Percentiles rank a stretch among this genome's conserved stretches.
phyloP scores from a whole-genome alignment of 179 eudicot species.

The Corrigiola litoralis region DNA sequence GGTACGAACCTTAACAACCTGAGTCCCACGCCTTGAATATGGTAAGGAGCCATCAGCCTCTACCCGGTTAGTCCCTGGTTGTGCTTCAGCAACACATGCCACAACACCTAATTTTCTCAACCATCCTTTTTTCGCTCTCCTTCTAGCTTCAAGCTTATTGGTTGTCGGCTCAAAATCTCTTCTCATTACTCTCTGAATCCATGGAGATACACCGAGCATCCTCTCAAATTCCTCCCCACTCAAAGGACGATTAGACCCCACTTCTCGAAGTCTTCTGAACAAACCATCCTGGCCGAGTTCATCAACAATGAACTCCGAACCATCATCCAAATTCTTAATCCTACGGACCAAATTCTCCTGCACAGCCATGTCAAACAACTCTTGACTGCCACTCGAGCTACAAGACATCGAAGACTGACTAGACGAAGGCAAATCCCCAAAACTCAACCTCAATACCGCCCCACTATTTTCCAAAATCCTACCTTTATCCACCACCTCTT shows the following conservation, averaged over 20 bases:
- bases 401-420: constrained; percentile 32
- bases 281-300: constrained; percentile 48
- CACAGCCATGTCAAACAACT: constrained; percentile 23
- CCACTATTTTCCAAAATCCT: constrained; percentile 43
- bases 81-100: constrained; percentile 29
- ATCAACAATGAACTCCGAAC: constrained; percentile 52
- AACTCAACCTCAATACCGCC: constrained; percentile 32
- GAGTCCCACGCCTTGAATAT: constrained; percentile 20
- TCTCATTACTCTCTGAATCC: constrained; percentile 45
- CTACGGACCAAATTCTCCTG: constrained; percentile 31
- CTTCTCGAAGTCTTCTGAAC: constrained; percentile 40
- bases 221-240: constrained; percentile 49
- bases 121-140: constrained; percentile 56
- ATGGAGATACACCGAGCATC: constrained; percentile 43
- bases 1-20: constrained; percentile 41
- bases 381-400: constrained; percentile 34
- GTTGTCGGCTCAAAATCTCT: constrained; percentile 31
- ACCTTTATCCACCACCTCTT: constrained; percentile 21
- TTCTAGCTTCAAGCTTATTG: constrained; percentile 26
- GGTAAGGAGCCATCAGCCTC: constrained; percentile 15
- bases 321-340: constrained; percentile 57
- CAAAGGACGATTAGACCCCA: constrained; percentile 41
- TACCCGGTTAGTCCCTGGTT: constrained; percentile 14
- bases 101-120: constrained; percentile 37
- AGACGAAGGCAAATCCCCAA: constrained; percentile 16